Evolutionary conservation across 768 basidiomycete species (phyloP).

Genomic region (Naganishia randhawae): DNA sequence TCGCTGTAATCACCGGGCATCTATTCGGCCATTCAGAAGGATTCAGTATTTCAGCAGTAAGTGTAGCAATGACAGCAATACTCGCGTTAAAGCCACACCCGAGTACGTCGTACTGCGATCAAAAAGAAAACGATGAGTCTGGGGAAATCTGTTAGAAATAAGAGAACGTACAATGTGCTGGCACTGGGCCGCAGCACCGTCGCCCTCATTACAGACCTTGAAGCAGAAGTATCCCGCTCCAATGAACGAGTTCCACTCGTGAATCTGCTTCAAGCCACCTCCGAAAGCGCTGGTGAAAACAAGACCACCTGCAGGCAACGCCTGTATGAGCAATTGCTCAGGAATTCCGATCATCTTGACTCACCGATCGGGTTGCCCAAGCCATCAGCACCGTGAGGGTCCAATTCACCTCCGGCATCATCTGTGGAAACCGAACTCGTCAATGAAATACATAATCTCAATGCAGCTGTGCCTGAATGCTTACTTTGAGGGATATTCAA

Average conservation of each 20-base stretch:
- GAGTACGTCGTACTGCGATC: conserved; percentile 49
- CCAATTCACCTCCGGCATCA: conserved; percentile 54
- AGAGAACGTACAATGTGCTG: conserved; percentile 47
- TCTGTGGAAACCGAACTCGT: conserved; percentile 51
- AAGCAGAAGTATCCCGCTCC: conserved; percentile 40
- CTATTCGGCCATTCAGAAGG: neutral
- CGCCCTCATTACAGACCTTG: conserved; percentile 31
- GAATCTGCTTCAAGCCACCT: conserved; percentile 50
- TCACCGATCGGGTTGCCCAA: conserved; percentile 53
- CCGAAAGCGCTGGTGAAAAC: conserved; percentile 53
- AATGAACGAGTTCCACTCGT: conserved; percentile 47
- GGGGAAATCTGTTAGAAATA: too few relatives aligned
- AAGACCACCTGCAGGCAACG: conserved; percentile 38
- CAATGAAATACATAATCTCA: conserved; percentile 54
- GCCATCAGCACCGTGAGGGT: conserved; percentile 54
- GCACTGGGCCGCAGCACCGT: conserved; percentile 43
- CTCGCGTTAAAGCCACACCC: conserved; percentile 38
- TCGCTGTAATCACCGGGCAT: conserved; percentile 29
- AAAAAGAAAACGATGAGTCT: too few relatives aligned
- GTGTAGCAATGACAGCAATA: neutral
- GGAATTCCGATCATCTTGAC: neutral
- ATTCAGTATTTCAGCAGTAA: neutral
- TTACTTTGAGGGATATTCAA: conserved; percentile 44
- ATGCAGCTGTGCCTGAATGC: neutral
- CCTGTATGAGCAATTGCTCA: neutral